Evolutionary conservation across 2,329 filamentous ascomycete species (phyloP).

Genomic region (Botrytis squamosa): DNA sequence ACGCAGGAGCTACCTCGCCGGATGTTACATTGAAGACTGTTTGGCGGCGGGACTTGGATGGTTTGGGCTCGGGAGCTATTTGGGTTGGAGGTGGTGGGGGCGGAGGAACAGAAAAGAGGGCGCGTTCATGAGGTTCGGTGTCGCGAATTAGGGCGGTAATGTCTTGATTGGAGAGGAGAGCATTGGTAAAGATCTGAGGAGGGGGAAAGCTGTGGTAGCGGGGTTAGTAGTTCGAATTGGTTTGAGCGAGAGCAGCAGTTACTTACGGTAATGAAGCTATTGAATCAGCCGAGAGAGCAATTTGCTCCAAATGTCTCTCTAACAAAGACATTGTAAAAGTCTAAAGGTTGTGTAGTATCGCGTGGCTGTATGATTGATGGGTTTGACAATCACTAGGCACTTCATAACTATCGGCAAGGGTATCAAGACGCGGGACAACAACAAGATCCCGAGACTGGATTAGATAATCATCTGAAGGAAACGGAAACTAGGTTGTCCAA

Average conservation of each 20-base stretch:
- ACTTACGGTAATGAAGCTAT: constrained; percentile 72
- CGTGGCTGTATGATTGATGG: background rate
- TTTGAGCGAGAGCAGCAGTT: background rate
- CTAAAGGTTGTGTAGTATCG: background rate
- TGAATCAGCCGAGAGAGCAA: constrained; percentile 70
- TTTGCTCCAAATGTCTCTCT: constrained; percentile 72
- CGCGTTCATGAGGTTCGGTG: constrained; percentile 90
- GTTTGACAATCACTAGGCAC: background rate
- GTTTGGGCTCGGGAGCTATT: constrained; percentile 45
- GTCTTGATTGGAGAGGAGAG: constrained; percentile 81
- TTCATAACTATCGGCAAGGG: constrained; percentile 5
- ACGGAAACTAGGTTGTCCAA: background rate
- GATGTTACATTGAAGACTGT: constrained; percentile 66
- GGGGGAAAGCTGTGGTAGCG: constrained; percentile 67
- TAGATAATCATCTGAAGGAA: background rate
- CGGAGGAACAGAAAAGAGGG: constrained; percentile 84
- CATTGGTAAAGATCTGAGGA: constrained; percentile 94
- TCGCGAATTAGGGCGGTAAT: constrained; percentile 94
- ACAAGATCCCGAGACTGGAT: background rate
- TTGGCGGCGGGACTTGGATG: constrained; percentile 49
- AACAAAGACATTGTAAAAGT: constrained; percentile 62
- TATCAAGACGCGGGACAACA: background rate
- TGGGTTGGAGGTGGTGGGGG: constrained; percentile 48
- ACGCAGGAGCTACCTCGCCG: constrained; percentile 56
- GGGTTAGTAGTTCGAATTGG: constrained; percentile 16